Evolutionary conservation across 345 rosid species (phyloP), one percentile per base, ranked within the genome.

Genomic region (Acer negundo): DNA sequence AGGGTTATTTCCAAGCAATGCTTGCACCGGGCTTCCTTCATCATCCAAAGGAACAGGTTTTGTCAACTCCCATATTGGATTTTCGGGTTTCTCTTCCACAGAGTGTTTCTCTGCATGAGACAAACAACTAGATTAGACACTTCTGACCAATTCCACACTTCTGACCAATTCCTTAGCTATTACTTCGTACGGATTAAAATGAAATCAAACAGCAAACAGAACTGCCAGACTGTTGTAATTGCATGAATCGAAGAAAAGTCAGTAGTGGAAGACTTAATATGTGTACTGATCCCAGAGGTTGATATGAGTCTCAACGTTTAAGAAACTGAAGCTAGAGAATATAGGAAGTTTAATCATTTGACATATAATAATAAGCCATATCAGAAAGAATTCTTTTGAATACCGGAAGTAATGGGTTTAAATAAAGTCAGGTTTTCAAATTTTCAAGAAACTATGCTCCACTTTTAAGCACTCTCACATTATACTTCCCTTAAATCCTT

Each of bases 11-110:
- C 97, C 96, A 58, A 92, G 85, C 19, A 74, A 81, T 67, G 87
- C 85, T 83, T 92, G 97, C 66, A 82, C 80, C 1, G 94, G 82
- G 70, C 80, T 85, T 67, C 81, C 92, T 59, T 86, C 89, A 68
- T 80, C 87, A 76, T 86, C 91, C 81, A 92, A 62, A 38, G 92
- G 89, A 75, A 94, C 58, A 1, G 96, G 93, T 35, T 85, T 84
- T 0, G 90, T 89, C 85, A 91, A 75, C 70, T 88, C 93, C 88
- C 89, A 82, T 22, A 28, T 46, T 76, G 86, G 88, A 63, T 82
- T 75, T 16, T 81, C 85, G 3, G 87, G 68, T 31, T 79, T 75
- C 79, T 79, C 89, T n/a, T 82, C 94, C 1, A 78, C 23, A 65
- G 84, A 62, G 69, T 81, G 79, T 85, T 92, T 94, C 67, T 82